Conservation (phyloP, 176 grass and related monocot genomes). For the Dendrocalamus sinicus region DNA sequence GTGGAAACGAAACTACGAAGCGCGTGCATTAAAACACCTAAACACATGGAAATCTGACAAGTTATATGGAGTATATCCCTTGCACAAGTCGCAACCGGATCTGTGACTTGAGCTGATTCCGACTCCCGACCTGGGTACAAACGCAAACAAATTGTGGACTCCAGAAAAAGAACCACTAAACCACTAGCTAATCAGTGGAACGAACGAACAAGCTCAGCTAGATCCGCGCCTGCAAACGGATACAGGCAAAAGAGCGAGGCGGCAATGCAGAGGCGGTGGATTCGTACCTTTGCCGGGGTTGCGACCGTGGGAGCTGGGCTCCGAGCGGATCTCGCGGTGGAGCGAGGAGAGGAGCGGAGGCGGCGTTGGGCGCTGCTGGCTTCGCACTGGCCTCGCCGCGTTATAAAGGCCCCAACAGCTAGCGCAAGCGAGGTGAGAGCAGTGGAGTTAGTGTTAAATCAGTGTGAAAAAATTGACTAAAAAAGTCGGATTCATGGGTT, state of each 20-base stretch:
- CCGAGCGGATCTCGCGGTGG: slow-evolving; percentile 48
- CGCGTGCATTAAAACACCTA: slow-evolving; percentile 29
- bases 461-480: slow-evolving; percentile 26
- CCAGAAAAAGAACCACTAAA: background rate
- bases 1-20: slow-evolving; percentile 33
- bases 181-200: background rate
- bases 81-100: slow-evolving; percentile 25
- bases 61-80: background rate
- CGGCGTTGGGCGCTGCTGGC: slow-evolving; percentile 29
- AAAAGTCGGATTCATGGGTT: background rate
- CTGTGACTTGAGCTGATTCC: slow-evolving; percentile 34
- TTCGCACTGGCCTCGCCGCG: slow-evolving; percentile 38
- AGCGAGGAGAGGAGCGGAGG: background rate
- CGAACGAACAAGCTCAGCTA: background rate
- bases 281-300: slow-evolving; percentile 45
- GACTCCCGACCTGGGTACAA: background rate
- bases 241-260: background rate
- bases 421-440: slow-evolving; percentile 9
- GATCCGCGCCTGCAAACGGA: slow-evolving; percentile 18
- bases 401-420: slow-evolving; percentile 50
- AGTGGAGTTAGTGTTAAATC: slow-evolving; percentile 28
- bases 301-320: slow-evolving; percentile 1
- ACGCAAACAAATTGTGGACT: background rate
- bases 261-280: slow-evolving; percentile 40
- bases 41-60: background rate